Conservation (phyloP, 371 early-diverging fungal genomes). For the Mortierella sp. region DNA sequence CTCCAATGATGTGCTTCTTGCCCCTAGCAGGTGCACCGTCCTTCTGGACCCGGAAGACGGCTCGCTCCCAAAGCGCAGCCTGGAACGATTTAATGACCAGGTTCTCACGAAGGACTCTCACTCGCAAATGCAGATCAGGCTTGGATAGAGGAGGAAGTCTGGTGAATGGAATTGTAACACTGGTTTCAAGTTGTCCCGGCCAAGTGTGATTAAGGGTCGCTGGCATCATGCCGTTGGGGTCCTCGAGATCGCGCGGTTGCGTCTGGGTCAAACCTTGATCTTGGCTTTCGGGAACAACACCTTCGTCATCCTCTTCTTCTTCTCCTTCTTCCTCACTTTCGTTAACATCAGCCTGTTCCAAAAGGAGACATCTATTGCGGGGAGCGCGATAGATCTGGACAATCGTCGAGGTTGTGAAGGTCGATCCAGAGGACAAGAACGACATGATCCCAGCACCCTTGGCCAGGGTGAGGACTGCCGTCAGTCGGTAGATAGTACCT, state of each 20-base stretch:
- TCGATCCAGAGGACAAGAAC: slow-evolving; percentile 38
- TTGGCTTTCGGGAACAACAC: not conserved
- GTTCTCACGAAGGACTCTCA: slow-evolving; percentile 34
- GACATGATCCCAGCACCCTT: slow-evolving; percentile 49
- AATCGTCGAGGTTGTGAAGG: slow-evolving; percentile 24
- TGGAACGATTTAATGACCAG: slow-evolving; percentile 44
- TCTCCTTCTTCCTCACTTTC: slow-evolving; percentile 2
- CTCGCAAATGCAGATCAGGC: slow-evolving; percentile 44
- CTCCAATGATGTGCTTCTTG: slow-evolving; percentile 42
- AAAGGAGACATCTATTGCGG: slow-evolving; percentile 18
- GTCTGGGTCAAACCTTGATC: slow-evolving; percentile 11
- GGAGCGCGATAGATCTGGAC: slow-evolving; percentile 48
- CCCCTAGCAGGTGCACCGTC: slow-evolving; percentile 10
- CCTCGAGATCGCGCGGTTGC: slow-evolving; percentile 11
- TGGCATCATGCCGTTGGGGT: slow-evolving; percentile 26
- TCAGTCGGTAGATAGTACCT: slow-evolving; percentile 53
- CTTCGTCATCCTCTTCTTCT: slow-evolving; percentile 7
- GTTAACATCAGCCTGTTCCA: not conserved
- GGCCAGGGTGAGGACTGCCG: slow-evolving; percentile 36
- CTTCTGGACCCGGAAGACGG: slow-evolving; percentile 44
- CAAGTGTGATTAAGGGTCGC: slow-evolving; percentile 37
- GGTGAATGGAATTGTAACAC: slow-evolving; percentile 32
- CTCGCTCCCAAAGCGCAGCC: slow-evolving; percentile 48
- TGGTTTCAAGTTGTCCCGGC: slow-evolving; percentile 48
- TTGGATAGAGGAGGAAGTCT: slow-evolving; percentile 33